Evolutionary conservation across 148 eudicot genomes (phyloP), one percentile per base, ranked within the genome.

Genomic region (Diospyros lotus): DNA sequence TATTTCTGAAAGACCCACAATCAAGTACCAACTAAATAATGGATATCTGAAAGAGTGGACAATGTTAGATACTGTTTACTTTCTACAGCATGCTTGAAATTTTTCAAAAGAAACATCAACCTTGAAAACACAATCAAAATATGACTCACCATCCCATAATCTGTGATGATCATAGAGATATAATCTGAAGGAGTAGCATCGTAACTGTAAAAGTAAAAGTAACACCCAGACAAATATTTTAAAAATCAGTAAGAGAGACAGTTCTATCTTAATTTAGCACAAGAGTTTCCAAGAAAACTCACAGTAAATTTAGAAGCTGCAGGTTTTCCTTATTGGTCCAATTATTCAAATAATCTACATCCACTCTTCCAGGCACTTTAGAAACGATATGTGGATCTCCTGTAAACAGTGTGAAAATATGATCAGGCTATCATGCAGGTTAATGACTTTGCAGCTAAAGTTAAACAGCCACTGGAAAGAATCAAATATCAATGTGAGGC

Each of bases 121-220:
- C 2, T 58, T 6, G 43, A 58, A 72, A 44, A 8, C 9, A 11
- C 38, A 71, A 4, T 28, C 66, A 42, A 2, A 68, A 28, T 46
- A 15, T 46, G 66, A 82, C 87, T 83, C 80, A 94, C 98, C 98
- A 94, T 83, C 83, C 97, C 98, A 72, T 90, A 91, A 76, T 94
- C 98, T 7, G 98, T 92, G 68, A 94, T 82, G 60, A 94, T 92
- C 89, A 87, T 73, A 53, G 98, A 88, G 69, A 94, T 71, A 67
- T 90, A 94, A 76, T 94, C 97, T 12, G 97, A 80, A 63, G 98
- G 98, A 48, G 98, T 94, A 64, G 80, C 89, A 79, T 94, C 98
- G 72, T 90, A 94, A 51, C 98, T 91, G 95, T 75, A 64, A 42
- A 45, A 77, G 95, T 75, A 64, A 42, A 45, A 77, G 65, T 42